A percentile compares a stretch with the other conserved stretches of the same genome.
phyloP scores from a whole-genome alignment of 257 asterid genomes.

The Euphrasia confusa region DNA sequence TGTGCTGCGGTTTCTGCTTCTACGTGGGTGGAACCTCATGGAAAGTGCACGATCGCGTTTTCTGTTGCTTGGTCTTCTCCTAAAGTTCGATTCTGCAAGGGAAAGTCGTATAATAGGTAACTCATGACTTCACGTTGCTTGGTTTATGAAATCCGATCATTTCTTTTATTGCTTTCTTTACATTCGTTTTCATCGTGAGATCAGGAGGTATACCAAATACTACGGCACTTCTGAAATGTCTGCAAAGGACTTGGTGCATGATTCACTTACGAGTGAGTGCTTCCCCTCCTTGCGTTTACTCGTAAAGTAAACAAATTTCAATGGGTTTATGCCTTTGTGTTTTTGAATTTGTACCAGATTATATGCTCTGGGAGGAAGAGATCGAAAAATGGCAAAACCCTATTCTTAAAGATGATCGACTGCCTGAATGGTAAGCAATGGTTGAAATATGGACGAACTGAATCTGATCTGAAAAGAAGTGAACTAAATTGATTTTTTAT shows the following conservation, averaged over 20 bases:
- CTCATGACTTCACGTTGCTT: constrained; percentile 4
- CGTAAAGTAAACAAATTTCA: neutral
- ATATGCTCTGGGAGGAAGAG: constrained; percentile 95
- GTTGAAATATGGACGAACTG: neutral
- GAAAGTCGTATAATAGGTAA: constrained; percentile 89
- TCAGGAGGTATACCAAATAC: constrained; percentile 97
- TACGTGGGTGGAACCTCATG: constrained; percentile 97
- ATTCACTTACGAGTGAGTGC: constrained; percentile 84
- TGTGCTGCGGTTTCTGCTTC: constrained; percentile 99
- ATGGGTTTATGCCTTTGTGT: neutral
- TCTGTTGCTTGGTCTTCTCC: constrained; percentile 97
- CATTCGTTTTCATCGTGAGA: constrained; percentile 22
- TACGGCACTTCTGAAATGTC: constrained; percentile 87
- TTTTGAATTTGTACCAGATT: constrained; percentile 47
- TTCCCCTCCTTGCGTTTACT: constrained; percentile 12
- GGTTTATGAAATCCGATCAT: constrained; percentile 10
- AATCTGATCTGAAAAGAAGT: no score
- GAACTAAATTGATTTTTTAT: no score
- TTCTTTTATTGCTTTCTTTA: constrained; percentile 9
- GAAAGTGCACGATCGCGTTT: constrained; percentile 88
- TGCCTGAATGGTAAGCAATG: constrained; percentile 86
- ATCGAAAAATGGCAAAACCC: constrained; percentile 98
- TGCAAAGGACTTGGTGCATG: constrained; percentile 84
- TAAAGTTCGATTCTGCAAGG: constrained; percentile 88
- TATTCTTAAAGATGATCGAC: constrained; percentile 65